Base-by-base conservation (phyloP, 345 rosid genomes). In the Cardamine chenopodiifolia region DNA sequence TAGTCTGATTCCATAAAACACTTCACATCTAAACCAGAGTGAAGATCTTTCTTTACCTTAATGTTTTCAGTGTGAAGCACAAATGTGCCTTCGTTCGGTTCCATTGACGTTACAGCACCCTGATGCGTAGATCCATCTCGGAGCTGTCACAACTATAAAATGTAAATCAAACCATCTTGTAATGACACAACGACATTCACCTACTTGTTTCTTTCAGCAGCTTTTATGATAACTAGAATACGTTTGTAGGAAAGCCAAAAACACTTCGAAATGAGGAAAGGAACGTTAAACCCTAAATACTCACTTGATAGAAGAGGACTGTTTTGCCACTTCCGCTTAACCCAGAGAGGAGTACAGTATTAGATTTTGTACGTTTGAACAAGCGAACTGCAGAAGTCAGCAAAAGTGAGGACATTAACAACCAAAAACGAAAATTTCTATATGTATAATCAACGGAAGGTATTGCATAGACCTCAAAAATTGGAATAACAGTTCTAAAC, bases 41-140 rank as follows among this genome's bases (percentile, higher is more conserved):
- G 66, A 66, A 70, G 49, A 32, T 55, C 7, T 26, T 35, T 76
- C 72, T 26, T 71, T 69, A 89, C 98, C 95, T 86, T 82, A 4
- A 77, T 68, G 58, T 73, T 81, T 81, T 91, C 97, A 64, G 88
- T 79, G 82, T 88, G 88, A 52, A 91, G 65, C 57, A 85, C 70
- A 54, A 91, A 94, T 62, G 87, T 87, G 63, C 85, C 95, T 82
- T 94, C 97, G 63, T 91, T 91, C 11, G 92, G 90, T 77, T 94
- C 97, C 97, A 94, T 88, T 13, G 98, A 94, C 15, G 96, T 91
- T 18, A 91, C 98, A 63, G 95, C 85, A 35, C 93, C 96, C 71
- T 82, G 91, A 77, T 91, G 97, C 2, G 89, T 67, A 64, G 94
- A 85, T 45, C 94, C 98, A 84, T 91, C 98, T 32, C 89, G 92